Evolutionary conservation across 164 flowering plant genomes (phyloP).

Genomic region (Cinnamomum micranthum): DNA sequence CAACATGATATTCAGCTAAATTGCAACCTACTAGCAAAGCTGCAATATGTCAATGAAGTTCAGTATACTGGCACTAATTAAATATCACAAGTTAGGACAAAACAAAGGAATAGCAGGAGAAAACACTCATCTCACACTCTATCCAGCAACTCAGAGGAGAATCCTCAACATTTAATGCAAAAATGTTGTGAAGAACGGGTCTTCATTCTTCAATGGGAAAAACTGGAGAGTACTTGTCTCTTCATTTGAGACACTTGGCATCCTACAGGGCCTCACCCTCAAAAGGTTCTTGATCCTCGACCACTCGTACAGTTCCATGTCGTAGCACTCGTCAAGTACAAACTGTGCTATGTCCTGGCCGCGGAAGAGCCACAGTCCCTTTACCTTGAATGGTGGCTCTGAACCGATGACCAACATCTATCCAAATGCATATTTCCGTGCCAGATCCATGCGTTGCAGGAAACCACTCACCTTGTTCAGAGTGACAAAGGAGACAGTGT

Average conservation of each 20-base stretch:
- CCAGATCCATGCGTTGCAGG: conserved; percentile 66
- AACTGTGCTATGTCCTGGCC: conserved; percentile 79
- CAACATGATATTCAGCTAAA: too few species aligned
- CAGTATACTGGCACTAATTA: too few species aligned
- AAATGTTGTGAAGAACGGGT: background rate
- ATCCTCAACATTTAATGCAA: background rate
- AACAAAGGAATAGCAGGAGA: too few species aligned
- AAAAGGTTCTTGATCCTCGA: conserved; percentile 76
- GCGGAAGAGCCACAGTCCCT: conserved; percentile 96
- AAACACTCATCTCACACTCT: background rate
- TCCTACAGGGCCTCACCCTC: conserved; percentile 85
- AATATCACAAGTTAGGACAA: too few species aligned
- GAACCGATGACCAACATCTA: too few species aligned
- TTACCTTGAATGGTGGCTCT: conserved; percentile 80
- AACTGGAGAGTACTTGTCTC: background rate
- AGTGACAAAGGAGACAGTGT: conserved; percentile 83
- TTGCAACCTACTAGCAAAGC: too few species aligned
- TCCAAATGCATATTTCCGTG: too few species aligned
- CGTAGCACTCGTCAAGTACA: conserved; percentile 78
- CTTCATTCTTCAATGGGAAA: background rate
- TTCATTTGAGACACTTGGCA: conserved; percentile 91
- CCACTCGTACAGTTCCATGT: conserved; percentile 86
- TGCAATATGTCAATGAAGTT: too few species aligned
- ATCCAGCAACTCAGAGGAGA: background rate
- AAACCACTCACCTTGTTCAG: conserved; percentile 68